phyloP scores from a whole-genome alignment of 2,329 filamentous ascomycete genomes.

The Seiridium unicorne region DNA sequence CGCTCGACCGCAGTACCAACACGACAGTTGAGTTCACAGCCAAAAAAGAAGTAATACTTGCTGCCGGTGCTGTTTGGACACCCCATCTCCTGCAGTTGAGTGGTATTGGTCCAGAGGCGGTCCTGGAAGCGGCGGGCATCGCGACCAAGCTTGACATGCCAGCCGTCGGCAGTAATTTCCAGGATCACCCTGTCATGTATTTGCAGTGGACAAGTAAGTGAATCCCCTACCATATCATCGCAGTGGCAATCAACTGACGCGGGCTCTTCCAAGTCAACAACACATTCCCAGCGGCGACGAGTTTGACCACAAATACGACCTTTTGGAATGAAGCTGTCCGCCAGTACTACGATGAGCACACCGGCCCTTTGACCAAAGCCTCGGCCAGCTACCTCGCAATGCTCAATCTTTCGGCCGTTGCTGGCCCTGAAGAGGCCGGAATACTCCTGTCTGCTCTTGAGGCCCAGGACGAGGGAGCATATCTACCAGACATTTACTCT shows the following conservation, averaged over 20 bases:
- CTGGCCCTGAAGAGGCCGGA: no score
- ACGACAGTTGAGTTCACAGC: slow-evolving; percentile 10
- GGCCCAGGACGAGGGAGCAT: no score
- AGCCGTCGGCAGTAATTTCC: slow-evolving; percentile 17
- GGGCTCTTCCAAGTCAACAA: no score
- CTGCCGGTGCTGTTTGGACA: slow-evolving; percentile 21
- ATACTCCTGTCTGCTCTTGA: no score
- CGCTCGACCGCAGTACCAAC: neutral
- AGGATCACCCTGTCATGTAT: slow-evolving; percentile 16
- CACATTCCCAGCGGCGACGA: no score
- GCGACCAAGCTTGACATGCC: slow-evolving; percentile 11
- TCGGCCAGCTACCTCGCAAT: no score
- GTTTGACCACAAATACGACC: no score
- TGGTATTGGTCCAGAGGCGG: slow-evolving; percentile 21
- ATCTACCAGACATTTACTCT: no score
- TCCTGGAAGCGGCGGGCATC: slow-evolving; percentile 9
- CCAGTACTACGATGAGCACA: no score
- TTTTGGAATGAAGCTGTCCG: no score
- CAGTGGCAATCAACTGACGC: neutral
- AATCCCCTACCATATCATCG: neutral
- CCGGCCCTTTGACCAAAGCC: no score
- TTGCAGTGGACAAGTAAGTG: slow-evolving; percentile 8
- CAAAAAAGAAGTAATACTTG: slow-evolving; percentile 21
- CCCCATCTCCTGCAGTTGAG: slow-evolving; percentile 37
- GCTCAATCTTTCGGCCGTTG: no score